These are phyloP conservation scores for Candida silvicultrix DNA, from an alignment of 805 yeast genomes.

Conservation along the genomic window DNA sequence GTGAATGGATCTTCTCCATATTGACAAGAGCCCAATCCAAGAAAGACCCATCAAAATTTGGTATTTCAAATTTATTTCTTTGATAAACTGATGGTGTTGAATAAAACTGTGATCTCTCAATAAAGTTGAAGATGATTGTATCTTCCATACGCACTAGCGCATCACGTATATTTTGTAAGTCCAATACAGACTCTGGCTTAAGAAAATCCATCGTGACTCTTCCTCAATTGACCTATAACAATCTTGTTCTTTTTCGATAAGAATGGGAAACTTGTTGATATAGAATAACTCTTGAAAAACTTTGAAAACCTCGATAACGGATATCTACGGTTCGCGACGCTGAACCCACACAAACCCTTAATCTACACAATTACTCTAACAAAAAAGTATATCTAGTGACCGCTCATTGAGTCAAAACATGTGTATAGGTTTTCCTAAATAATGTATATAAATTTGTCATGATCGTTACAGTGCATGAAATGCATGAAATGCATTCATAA, in stretches of 20 bases:
- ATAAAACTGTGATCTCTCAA: conserved; percentile 87
- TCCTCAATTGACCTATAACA: too few species aligned
- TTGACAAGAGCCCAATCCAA: conserved; percentile 81
- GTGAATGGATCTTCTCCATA: conserved; percentile 69
- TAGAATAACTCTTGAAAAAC: too few species aligned
- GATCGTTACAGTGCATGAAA: too few species aligned
- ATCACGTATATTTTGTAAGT: conserved; percentile 75
- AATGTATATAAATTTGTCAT: too few species aligned
- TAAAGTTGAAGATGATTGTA: conserved; percentile 85
- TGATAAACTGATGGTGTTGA: conserved; percentile 71
- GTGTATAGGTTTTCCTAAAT: too few species aligned
- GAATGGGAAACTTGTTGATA: too few species aligned
- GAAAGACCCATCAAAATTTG: conserved; percentile 71
- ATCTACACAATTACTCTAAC: too few species aligned
- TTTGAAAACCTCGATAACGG: background rate
- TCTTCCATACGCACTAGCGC: conserved; percentile 93
- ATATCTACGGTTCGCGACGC: background rate
- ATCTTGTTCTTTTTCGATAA: too few species aligned
- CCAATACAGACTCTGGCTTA: conserved; percentile 75
- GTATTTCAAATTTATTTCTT: conserved; percentile 48
- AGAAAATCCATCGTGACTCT: conserved; percentile 63
- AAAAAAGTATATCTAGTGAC: too few species aligned
- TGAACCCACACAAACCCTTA: too few species aligned
- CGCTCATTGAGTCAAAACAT: too few species aligned
- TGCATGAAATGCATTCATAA: too few species aligned